Percentiles rank a stretch among this genome's conserved stretches.
Conservation (phyloP, 805 yeast species). For the Saturnispora sekii region DNA sequence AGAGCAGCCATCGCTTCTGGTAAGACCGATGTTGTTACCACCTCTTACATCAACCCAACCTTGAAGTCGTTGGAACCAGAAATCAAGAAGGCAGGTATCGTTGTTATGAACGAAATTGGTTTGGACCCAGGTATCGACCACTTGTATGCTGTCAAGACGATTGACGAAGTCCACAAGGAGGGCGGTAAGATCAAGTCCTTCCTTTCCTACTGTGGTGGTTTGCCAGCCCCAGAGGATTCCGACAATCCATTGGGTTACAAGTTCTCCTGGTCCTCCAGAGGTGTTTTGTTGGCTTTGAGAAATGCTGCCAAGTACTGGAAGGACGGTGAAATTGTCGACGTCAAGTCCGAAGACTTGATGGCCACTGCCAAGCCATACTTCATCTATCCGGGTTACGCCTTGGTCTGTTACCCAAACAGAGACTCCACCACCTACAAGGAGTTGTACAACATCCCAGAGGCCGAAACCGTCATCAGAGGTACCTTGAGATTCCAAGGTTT, state of each 20-base stretch:
- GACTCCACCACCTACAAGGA: conserved; percentile 92
- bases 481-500: conserved; percentile 97
- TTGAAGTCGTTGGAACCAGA: conserved; percentile 77
- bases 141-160: conserved; percentile 95
- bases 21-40: conserved; percentile 81
- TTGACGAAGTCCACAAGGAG: conserved; percentile 86
- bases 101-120: conserved; percentile 98
- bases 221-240: conserved; percentile 96
- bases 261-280: conserved; percentile 98
- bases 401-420: conserved; percentile 96
- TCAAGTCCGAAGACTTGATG: conserved; percentile 89
- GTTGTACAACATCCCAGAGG: conserved; percentile 91
- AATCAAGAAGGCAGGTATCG: conserved; percentile 89
- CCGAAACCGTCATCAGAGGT: conserved; percentile 93
- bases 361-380: conserved; percentile 89
- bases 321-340: conserved; percentile 72
- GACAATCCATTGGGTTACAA: conserved; percentile 98
- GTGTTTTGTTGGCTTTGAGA: conserved; percentile 91
- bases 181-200: conserved; percentile 92
- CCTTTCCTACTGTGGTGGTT: conserved; percentile 96
- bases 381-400: conserved; percentile 91
- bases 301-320: conserved; percentile 85
- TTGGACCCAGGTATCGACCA: conserved; percentile 98
- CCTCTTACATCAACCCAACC: conserved; percentile 94
- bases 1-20: conserved; percentile 85